Base-by-base conservation (phyloP, 495 filamentous ascomycete species). In the Neurospora hispaniola region DNA sequence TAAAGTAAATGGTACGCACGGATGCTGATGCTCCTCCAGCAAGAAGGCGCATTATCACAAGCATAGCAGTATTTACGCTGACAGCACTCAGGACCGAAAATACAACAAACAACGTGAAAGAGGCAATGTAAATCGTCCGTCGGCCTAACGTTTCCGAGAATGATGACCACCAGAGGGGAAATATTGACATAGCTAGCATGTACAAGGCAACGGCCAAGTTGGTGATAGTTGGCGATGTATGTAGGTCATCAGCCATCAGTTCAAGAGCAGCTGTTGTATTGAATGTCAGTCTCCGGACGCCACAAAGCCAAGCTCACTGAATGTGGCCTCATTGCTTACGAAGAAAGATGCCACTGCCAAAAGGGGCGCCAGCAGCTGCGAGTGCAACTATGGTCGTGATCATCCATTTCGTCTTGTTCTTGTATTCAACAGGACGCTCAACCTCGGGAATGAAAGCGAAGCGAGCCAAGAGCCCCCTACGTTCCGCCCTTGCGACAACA, bases 121-220 rank as follows among this genome's bases (percentile, higher is more conserved):
- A 97, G 48, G 87, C 82, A 20, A 98, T 77, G 80, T 97, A 98
- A 71, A 98, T 94, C 9, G 90, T 93, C 38, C 95, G 87, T 46
- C 95, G 88, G 27, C 95, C 95, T 4, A 93, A 80, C 5, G 88
- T 87, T 80, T 98, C 95, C 12, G 92, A 94, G 78, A 97, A 96
- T 4, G 89, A 91, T 3, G 92, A 96, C 94, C 94, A 97, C 93
- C 94, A 98, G 6, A 98, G 86, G 2, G 94, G 94, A 74, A 94
- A 97, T 38, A 97, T 93, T 20, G 90, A 88, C 93, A 97, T 96
- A 71, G 88, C 84, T 8, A 97, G 86, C 94, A 97, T 95, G 79
- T 96, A 97, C 70, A 97, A 80, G 3, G 94, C 92, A 11, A 96
- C 90, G 6, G 92, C 91, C 66, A 97, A 77, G 78, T 97, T 97